These are phyloP conservation scores for Colletotrichum lini DNA, from an alignment of 2,329 filamentous ascomycete genomes.

Conservation along the genomic window DNA sequence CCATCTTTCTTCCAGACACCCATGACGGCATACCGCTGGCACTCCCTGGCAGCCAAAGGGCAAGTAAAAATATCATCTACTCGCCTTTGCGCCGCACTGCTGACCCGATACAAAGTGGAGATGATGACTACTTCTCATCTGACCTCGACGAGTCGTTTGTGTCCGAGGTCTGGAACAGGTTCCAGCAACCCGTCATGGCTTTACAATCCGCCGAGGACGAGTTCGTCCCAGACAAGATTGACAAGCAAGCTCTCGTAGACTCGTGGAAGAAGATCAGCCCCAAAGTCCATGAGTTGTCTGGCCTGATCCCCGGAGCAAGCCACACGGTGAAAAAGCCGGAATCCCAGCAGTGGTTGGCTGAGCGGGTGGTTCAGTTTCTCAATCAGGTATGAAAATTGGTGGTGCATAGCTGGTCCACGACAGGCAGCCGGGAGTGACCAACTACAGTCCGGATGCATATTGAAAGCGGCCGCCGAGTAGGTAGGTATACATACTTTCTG, in stretches of 20 bases:
- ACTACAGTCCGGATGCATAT: background rate
- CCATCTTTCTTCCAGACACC: constrained; percentile 59
- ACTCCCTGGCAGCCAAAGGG: constrained; percentile 65
- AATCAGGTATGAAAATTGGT: constrained; percentile 32
- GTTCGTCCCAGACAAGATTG: constrained; percentile 70
- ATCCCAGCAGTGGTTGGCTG: constrained; percentile 65
- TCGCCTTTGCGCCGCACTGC: background rate
- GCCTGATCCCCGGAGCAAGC: constrained; percentile 65
- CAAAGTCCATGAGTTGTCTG: constrained; percentile 65
- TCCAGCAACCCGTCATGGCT: constrained; percentile 73
- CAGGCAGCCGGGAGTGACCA: background rate
- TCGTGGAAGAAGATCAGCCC: constrained; percentile 67
- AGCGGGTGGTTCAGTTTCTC: constrained; percentile 64
- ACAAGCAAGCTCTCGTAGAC: constrained; percentile 70
- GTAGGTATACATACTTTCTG: background rate
- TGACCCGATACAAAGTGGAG: constrained; percentile 63
- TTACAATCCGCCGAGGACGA: constrained; percentile 78
- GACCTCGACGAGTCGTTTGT: constrained; percentile 75
- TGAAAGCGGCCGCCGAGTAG: background rate
- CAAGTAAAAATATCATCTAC: constrained; percentile 51
- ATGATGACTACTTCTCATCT: constrained; percentile 91
- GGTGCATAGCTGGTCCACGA: background rate
- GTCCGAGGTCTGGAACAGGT: constrained; percentile 74
- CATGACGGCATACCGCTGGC: constrained; percentile 67
- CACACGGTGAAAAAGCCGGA: constrained; percentile 64